These are phyloP conservation scores for Salix caprea DNA, from an alignment of 345 rosid genomes.

Conservation along the genomic window DNA sequence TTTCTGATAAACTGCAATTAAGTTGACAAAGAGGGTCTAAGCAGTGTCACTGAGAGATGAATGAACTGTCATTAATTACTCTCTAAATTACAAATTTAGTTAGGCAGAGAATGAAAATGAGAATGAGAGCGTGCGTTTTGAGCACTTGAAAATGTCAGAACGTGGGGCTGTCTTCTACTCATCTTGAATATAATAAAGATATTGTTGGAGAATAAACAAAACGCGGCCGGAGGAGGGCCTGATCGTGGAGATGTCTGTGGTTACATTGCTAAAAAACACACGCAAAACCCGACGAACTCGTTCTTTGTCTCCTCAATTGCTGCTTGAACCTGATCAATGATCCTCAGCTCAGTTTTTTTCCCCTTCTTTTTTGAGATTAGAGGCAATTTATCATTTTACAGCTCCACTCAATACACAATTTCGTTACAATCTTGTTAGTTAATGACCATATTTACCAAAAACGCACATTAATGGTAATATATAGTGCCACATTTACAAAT, in stretches of 20 bases:
- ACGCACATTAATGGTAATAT: neutral
- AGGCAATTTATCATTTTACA: neutral
- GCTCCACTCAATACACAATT: neutral
- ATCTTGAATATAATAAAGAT: conserved; percentile 22
- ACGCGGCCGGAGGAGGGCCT: conserved; percentile 30
- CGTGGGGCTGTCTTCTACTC: conserved; percentile 36
- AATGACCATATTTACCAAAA: neutral
- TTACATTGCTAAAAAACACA: conserved; percentile 9
- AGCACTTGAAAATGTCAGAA: conserved; percentile 27
- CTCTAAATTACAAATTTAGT: neutral
- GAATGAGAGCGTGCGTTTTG: conserved; percentile 9
- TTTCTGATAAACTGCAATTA: conserved; percentile 22
- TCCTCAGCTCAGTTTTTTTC: neutral
- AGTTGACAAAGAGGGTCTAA: conserved; percentile 10
- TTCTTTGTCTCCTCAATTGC: conserved; percentile 35
- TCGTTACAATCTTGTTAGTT: neutral
- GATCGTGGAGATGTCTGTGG: conserved; percentile 46
- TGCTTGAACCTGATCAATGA: conserved; percentile 25
- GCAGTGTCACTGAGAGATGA: conserved; percentile 21
- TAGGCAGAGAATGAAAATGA: conserved; percentile 3
- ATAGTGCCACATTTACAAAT: neutral
- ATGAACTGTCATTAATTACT: conserved; percentile 14
- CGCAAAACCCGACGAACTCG: conserved; percentile 28
- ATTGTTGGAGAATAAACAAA: conserved; percentile 18
- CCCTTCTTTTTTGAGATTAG: neutral